phyloP scores from a whole-genome alignment of 306 rosid genomes.

The Rosa lucieae region DNA sequence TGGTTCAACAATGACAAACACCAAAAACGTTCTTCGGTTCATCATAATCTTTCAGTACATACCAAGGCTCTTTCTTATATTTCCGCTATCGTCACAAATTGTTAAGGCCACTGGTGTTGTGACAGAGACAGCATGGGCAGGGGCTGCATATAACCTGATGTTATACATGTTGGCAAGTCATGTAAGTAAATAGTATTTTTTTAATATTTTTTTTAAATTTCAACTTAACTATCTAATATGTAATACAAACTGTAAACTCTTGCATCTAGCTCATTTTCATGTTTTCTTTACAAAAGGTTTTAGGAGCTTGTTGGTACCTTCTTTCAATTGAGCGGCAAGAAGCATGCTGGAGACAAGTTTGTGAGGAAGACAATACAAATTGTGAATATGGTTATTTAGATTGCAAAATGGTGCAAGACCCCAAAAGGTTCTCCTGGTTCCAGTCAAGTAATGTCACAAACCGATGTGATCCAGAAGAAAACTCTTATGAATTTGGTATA shows the following conservation, averaged over 20 bases:
- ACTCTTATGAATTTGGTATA: constrained; percentile 65
- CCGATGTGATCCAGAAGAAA: constrained; percentile 50
- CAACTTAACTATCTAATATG: neutral
- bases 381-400: constrained; percentile 62
- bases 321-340: constrained; percentile 82
- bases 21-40: constrained; percentile 77
- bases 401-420: constrained; percentile 44
- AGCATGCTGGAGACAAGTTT: constrained; percentile 83
- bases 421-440: constrained; percentile 59
- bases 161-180: constrained; percentile 98
- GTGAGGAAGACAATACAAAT: constrained; percentile 38
- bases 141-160: constrained; percentile 91
- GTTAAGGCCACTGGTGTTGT: constrained; percentile 84
- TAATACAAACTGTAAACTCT: neutral
- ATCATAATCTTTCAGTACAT: constrained; percentile 75
- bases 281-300: constrained; percentile 46
- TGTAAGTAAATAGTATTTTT: constrained; percentile 44
- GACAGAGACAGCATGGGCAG: constrained; percentile 96
- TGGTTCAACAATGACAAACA: constrained; percentile 84
- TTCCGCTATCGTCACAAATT: constrained; percentile 87
- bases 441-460: constrained; percentile 53
- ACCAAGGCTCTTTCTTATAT: constrained; percentile 74
- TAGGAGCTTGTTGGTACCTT: constrained; percentile 97
- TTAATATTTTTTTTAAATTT: neutral
- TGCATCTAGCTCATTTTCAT: neutral